phyloP scores from a whole-genome alignment of 129 eudicot genomes.

The Dittrichia graveolens region DNA sequence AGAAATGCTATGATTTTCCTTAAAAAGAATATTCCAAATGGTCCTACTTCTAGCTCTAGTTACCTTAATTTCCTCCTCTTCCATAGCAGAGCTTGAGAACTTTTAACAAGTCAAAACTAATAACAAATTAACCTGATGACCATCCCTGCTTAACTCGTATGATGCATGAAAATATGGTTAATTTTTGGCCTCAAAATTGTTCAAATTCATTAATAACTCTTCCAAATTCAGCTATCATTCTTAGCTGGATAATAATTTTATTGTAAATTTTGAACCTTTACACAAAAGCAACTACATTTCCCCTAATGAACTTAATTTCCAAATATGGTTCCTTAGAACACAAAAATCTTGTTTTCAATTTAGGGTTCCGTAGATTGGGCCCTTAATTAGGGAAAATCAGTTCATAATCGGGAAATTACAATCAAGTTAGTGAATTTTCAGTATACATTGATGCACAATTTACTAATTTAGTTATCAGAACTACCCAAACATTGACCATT shows the following conservation, averaged over 20 bases:
- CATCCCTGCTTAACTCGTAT: conserved; percentile 15
- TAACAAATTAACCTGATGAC: not conserved
- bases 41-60: too few species aligned
- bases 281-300: not conserved
- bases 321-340: not conserved
- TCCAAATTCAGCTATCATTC: too few species aligned
- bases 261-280: too few species aligned
- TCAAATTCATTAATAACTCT: too few species aligned
- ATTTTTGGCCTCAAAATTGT: not conserved
- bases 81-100: not conserved
- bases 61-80: not conserved
- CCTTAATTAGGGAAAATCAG: not conserved
- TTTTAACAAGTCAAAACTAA: not conserved
- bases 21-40: too few species aligned
- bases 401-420: not conserved
- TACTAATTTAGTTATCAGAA: not conserved
- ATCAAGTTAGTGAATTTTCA: not conserved
- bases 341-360: not conserved
- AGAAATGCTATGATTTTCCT: too few species aligned
- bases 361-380: conserved; percentile 19
- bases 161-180: not conserved
- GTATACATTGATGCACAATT: not conserved
- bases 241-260: too few species aligned
- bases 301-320: not conserved
- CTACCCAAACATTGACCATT: conserved; percentile 13